Conservation (phyloP, 192 early-diverging fungal genomes). For the Backusella liffmaniae region DNA sequence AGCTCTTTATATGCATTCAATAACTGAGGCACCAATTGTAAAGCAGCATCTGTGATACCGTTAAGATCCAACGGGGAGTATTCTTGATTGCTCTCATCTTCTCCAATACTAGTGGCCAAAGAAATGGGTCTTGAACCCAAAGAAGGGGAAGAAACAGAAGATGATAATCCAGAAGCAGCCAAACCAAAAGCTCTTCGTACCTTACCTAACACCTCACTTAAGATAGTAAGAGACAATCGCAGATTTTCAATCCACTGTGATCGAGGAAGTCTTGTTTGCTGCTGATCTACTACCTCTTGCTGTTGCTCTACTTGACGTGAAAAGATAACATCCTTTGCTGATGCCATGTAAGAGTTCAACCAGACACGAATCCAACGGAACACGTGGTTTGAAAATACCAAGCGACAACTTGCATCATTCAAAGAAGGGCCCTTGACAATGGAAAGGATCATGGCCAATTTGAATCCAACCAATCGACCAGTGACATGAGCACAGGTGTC, state of each 20-base stretch:
- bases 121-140: conserved; percentile 21
- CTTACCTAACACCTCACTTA: conserved; percentile 37
- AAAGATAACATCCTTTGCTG: conserved; percentile 40
- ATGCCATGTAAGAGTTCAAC: conserved; percentile 37
- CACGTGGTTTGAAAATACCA: conserved; percentile 22
- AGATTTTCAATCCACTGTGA: conserved; percentile 46
- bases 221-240: conserved; percentile 37
- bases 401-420: conserved; percentile 8
- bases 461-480: conserved; percentile 34
- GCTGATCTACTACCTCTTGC: background rate
- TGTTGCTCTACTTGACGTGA: conserved; percentile 16
- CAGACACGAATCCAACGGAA: conserved; percentile 27
- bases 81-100: conserved; percentile 23
- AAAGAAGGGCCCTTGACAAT: conserved; percentile 36
- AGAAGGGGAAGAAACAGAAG: conserved; percentile 22
- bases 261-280: conserved; percentile 25
- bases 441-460: conserved; percentile 27
- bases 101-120: conserved; percentile 3
- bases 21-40: conserved; percentile 30
- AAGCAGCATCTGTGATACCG: conserved; percentile 13
- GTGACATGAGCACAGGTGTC: conserved; percentile 36
- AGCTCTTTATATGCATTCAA: conserved; percentile 32
- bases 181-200: conserved; percentile 29
- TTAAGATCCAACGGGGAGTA: conserved; percentile 11
- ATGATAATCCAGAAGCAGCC: conserved; percentile 18